A percentile compares a stretch with the other conserved stretches of the same genome.
Conservation (phyloP, 75 land plant genomes). For the Pinus taeda region DNA sequence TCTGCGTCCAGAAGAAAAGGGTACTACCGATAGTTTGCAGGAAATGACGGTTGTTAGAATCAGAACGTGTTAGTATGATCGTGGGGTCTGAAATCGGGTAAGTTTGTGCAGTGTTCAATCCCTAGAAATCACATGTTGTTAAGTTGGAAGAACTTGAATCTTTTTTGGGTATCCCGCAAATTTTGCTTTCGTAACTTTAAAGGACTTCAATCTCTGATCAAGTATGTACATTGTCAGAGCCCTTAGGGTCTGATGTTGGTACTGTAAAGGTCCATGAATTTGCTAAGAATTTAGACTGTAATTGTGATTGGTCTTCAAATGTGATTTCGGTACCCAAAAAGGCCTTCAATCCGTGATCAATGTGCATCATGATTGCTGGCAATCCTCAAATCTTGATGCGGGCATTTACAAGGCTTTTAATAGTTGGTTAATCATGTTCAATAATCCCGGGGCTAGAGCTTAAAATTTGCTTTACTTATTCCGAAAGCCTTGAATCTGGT, state of each 20-base stretch:
- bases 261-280: not conserved
- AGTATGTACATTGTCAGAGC: not conserved
- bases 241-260: not conserved
- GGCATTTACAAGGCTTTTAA: too few relatives aligned
- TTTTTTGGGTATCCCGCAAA: not conserved
- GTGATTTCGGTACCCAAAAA: not conserved
- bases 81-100: not conserved
- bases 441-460: too few relatives aligned
- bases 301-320: not conserved
- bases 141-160: not conserved
- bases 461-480: too few relatives aligned
- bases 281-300: not conserved
- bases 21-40: not conserved
- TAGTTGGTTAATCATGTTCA: too few relatives aligned
- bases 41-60: not conserved
- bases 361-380: too few relatives aligned
- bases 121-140: not conserved
- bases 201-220: not conserved
- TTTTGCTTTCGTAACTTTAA: not conserved
- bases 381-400: too few relatives aligned
- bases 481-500: too few relatives aligned
- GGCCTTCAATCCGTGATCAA: too few relatives aligned
- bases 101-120: not conserved
- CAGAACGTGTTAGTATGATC: too few relatives aligned
- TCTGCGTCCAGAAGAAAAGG: not conserved